Percentiles rank a stretch among this genome's conserved stretches.
Evolutionary conservation across 2,329 filamentous ascomycete genomes (phyloP).

Genomic region (Aspergillus ochraceus): DNA sequence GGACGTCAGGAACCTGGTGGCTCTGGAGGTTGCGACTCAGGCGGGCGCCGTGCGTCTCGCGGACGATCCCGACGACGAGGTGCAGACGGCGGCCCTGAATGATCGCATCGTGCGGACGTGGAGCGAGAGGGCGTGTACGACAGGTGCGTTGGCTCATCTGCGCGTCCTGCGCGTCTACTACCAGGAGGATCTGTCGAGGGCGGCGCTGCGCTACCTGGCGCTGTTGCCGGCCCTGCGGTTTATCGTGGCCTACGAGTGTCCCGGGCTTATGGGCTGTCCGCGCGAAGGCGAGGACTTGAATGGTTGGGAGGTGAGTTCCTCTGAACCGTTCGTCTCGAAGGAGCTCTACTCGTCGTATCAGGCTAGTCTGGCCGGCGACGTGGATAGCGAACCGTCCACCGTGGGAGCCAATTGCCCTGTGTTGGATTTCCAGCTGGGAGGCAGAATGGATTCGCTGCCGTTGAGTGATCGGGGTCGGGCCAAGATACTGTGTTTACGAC

Average conservation of each 20-base stretch:
- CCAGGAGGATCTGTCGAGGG: constrained; percentile 32
- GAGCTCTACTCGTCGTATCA: constrained; percentile 19
- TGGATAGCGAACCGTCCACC: background rate
- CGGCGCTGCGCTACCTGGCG: constrained; percentile 35
- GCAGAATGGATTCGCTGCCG: background rate
- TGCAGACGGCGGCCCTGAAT: constrained; percentile 26
- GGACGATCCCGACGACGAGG: constrained; percentile 7
- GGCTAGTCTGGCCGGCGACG: constrained; percentile 2
- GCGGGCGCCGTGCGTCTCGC: constrained; percentile 11
- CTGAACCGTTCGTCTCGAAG: constrained; percentile 3
- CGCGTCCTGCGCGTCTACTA: constrained; percentile 36
- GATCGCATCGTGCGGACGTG: constrained; percentile 44
- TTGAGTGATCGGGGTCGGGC: background rate
- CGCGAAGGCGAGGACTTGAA: constrained; percentile 12
- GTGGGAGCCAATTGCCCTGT: constrained; percentile 17
- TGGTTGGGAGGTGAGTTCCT: constrained; percentile 28
- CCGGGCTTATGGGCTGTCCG: constrained; percentile 22
- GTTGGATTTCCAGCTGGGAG: constrained; percentile 27
- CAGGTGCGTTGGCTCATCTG: constrained; percentile 38
- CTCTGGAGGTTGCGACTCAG: constrained; percentile 36
- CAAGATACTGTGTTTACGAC: constrained; percentile 13
- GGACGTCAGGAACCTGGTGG: constrained; percentile 40
- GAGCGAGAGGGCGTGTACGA: constrained; percentile 36
- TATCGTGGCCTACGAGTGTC: constrained; percentile 36
- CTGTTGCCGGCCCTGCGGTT: constrained; percentile 37